Evolutionary conservation across 441 rosid species (phyloP).

Genomic region (Pelargonium cotyledonis): DNA sequence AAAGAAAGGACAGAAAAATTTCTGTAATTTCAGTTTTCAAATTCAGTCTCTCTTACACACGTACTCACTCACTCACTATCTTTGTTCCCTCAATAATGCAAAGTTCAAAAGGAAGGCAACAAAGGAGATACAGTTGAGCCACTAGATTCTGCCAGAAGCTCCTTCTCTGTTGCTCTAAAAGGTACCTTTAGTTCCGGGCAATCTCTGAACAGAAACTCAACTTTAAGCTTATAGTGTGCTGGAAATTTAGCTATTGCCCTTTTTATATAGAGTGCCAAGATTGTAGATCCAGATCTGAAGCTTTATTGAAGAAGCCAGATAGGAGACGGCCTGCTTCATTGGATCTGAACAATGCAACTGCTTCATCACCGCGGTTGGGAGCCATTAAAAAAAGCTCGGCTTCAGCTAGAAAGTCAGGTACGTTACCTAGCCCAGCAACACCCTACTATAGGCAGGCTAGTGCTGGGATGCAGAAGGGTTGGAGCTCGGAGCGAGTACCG

Average conservation of each 20-base stretch:
- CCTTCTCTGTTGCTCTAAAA: constrained; percentile 80
- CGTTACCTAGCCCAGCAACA: constrained; percentile 88
- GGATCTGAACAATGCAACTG: constrained; percentile 63
- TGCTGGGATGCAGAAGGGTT: constrained; percentile 76
- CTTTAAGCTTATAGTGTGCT: neutral
- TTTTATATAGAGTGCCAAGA: constrained; percentile 63
- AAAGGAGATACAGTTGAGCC: constrained; percentile 34
- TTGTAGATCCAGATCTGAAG: constrained; percentile 73
- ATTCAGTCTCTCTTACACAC: neutral
- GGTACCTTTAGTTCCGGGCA: constrained; percentile 32
- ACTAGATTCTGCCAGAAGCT: constrained; percentile 71
- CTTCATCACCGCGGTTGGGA: constrained; percentile 64
- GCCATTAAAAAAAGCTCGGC: constrained; percentile 42
- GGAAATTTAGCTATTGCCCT: neutral
- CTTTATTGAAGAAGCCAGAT: constrained; percentile 48
- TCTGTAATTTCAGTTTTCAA: constrained; percentile 21
- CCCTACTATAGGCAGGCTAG: constrained; percentile 51
- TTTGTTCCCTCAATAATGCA: constrained; percentile 24
- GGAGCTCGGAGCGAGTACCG: constrained; percentile 92
- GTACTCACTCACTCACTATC: constrained; percentile 13
- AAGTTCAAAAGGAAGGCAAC: constrained; percentile 49
- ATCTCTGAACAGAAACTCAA: neutral
- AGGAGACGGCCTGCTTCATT: constrained; percentile 64
- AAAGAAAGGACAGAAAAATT: constrained; percentile 18
- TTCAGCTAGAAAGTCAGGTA: constrained; percentile 42